Base-by-base conservation (phyloP, 441 rosid species). In the Rhodomyrtus psidioides region DNA sequence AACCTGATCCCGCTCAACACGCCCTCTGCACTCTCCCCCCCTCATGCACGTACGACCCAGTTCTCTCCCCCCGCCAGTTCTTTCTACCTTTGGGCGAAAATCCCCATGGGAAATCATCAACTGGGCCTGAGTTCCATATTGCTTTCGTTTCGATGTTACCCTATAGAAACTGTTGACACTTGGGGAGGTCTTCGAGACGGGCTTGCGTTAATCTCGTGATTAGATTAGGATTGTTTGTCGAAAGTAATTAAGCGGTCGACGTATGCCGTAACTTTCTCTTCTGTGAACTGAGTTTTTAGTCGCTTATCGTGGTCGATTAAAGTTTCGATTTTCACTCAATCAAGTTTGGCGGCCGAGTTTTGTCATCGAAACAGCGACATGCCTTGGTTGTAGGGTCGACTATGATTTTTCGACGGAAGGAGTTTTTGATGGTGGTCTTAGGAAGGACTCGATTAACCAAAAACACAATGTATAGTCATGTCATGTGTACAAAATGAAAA, bases 291-390 rank as follows among this genome's bases (percentile, higher is more conserved):
- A 7, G 1, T 60, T 30, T 60, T 4, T 16, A 16, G 6, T 16
- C 19, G 9, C 17, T 28, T 8, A 0, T 28, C 8, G 19, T 4
- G 6, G 5, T 16, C 0, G 10, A 30, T 34, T 16, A 30, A 30
- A 30, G 44, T 16, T 53, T 30, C 3, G 1, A 10, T 62, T 30
- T 62, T 7, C 5, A 30, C 44, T 28, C 44, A 0, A 7, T 60
- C 23, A 4, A 8, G 6, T 60, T 34, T 23, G 19, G 5, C 4
- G 75, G 15, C 21, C 3, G 26, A 65, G 24, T 34, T 39, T 34
- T 34, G 26, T 19, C 14, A 0, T 65, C 12, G 14, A 65, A 65
- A 34, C 4, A 10, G 23, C 0, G 14, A 34, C 76, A 19, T 19
- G 26, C 26, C 46, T 9, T 9, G 26, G 15, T 65, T 34, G 34